A percentile compares a stretch with the other conserved stretches of the same genome.
These are phyloP conservation scores for Podila horticola DNA, from an alignment of 192 early-diverging fungal species.

Conservation along the genomic window DNA sequence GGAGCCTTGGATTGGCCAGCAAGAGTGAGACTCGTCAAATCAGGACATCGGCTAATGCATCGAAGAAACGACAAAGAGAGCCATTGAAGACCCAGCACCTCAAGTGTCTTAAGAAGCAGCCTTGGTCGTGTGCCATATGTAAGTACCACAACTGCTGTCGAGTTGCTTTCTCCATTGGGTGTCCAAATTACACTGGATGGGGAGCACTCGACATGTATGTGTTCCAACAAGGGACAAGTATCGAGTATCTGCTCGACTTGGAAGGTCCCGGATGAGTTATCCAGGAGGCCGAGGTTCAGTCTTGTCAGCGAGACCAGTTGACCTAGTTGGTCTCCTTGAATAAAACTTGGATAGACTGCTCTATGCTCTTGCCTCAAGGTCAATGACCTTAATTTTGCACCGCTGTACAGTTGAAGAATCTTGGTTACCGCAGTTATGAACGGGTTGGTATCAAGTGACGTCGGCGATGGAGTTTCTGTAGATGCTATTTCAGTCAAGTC, in stretches of 20 bases:
- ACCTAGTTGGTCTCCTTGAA: neutral
- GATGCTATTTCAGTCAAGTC: neutral
- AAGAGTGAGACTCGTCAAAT: neutral
- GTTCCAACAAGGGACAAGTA: neutral
- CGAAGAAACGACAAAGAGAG: neutral
- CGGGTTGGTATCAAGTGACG: neutral
- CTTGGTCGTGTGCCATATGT: neutral
- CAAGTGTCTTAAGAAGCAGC: neutral
- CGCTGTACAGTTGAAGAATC: neutral
- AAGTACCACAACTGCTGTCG: neutral
- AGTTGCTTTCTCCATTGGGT: neutral
- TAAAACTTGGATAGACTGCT: no score
- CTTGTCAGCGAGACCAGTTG: neutral
- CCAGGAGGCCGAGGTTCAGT: neutral
- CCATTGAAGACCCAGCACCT: neutral
- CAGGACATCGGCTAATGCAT: constrained; percentile 3
- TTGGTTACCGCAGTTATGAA: neutral
- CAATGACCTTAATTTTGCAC: neutral
- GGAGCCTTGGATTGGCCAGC: neutral
- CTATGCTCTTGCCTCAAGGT: neutral
- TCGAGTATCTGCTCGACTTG: neutral
- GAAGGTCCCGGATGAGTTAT: neutral
- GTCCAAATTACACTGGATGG: neutral
- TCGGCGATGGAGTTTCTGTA: neutral
- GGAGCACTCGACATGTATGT: neutral